A percentile compares a stretch with the other conserved stretches of the same genome.
These are phyloP conservation scores for Pleurotus djamor DNA, from an alignment of 768 basidiomycete species.

Conservation along the genomic window DNA sequence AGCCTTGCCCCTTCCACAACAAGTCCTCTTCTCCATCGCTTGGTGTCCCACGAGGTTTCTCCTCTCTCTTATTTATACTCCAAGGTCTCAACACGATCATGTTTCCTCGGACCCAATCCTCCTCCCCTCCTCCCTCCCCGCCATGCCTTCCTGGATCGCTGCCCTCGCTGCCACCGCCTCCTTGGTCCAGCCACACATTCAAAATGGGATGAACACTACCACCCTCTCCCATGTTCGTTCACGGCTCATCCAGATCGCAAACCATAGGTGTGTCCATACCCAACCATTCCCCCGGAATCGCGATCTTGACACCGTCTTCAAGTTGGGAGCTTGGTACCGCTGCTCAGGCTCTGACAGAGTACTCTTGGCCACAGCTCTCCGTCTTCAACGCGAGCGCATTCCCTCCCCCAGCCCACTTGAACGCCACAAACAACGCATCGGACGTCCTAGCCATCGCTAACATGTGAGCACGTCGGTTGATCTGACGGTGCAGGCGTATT, in stretches of 20 bases:
- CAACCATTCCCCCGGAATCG: not conserved
- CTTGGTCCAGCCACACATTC: conserved; percentile 11
- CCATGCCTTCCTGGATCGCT: conserved; percentile 6
- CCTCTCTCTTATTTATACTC: not conserved
- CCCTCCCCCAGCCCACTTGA: conserved; percentile 33
- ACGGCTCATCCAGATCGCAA: conserved; percentile 22
- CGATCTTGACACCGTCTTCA: not conserved
- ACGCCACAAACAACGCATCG: conserved; percentile 24
- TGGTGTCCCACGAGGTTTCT: conserved; percentile 4
- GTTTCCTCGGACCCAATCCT: not conserved
- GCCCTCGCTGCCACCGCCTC: conserved; percentile 1
- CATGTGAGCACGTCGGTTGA: conserved; percentile 21
- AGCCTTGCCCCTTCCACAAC: not conserved
- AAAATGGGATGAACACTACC: conserved; percentile 18
- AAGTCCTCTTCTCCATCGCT: not conserved
- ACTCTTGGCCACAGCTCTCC: conserved; percentile 45
- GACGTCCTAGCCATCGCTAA: conserved; percentile 41
- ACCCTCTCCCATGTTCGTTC: conserved; percentile 21
- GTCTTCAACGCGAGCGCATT: conserved; percentile 42
- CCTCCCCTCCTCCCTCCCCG: not conserved
- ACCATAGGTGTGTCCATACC: conserved; percentile 20
- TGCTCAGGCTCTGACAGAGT: conserved; percentile 54
- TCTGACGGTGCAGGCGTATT: not conserved
- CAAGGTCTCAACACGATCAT: not conserved
- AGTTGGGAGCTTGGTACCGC: conserved; percentile 66